Conservation (phyloP, 352 stramenopile genomes). For the Globisporangium emineosum region DNA sequence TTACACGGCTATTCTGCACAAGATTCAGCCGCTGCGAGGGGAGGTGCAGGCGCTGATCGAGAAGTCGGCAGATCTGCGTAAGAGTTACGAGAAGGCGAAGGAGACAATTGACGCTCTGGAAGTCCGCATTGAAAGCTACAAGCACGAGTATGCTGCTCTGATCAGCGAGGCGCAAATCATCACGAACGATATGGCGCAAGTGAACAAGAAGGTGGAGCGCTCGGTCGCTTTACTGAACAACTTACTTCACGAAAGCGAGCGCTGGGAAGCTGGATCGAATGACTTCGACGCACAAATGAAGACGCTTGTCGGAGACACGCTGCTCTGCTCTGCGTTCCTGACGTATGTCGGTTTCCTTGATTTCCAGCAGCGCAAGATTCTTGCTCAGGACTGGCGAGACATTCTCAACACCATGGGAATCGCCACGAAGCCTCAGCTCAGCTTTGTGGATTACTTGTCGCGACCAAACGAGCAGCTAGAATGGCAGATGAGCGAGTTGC, state of each 20-base stretch:
- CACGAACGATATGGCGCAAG: constrained; percentile 97
- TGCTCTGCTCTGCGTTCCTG: constrained; percentile 96
- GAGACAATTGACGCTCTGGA: constrained; percentile 94
- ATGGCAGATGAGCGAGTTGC: constrained; percentile 96
- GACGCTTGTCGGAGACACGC: constrained; percentile 96
- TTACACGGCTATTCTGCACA: constrained; percentile 98
- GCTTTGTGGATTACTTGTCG: constrained; percentile 96
- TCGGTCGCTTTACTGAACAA: constrained; percentile 98
- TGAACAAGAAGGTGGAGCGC: constrained; percentile 97
- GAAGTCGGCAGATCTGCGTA: constrained; percentile 89
- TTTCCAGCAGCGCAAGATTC: constrained; percentile 93
- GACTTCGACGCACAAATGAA: constrained; percentile 96
- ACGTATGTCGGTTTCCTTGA: constrained; percentile 99
- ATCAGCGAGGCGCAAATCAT: constrained; percentile 98
- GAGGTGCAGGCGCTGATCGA: constrained; percentile 98
- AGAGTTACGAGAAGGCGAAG: constrained; percentile 92
- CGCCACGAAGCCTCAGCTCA: constrained; percentile 68
- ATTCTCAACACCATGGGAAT: constrained; percentile 94
- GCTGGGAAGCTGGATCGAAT: constrained; percentile 97
- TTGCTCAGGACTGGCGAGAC: constrained; percentile 95
- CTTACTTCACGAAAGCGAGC: constrained; percentile 96
- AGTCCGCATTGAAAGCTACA: constrained; percentile 96
- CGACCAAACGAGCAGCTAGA: constrained; percentile 92
- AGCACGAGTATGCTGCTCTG: constrained; percentile 97
- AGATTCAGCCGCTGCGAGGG: constrained; percentile 97